phyloP scores from a whole-genome alignment of 1,284 basidiomycete genomes.

The Crepidotus sp. region DNA sequence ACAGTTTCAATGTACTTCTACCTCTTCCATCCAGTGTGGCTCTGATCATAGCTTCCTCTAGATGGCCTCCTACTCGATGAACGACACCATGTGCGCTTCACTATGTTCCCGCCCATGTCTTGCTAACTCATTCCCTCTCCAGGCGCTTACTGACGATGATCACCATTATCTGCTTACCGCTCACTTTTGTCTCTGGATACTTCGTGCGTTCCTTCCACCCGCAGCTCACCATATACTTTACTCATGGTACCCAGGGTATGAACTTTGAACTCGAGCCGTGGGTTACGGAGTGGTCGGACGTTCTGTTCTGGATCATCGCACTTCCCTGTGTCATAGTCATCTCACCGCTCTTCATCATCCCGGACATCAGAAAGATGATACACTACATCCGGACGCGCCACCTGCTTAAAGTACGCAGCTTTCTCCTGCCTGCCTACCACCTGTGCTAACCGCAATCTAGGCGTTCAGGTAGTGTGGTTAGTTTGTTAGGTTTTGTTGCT shows the following conservation, averaged over 20 bases:
- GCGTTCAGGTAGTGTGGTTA: background rate
- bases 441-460: background rate
- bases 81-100: conserved; percentile 45
- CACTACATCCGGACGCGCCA: conserved; percentile 34
- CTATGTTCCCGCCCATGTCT: background rate
- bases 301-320: conserved; percentile 54
- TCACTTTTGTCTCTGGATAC: conserved; percentile 63
- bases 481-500: background rate
- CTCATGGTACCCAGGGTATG: conserved; percentile 43
- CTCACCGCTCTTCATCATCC: conserved; percentile 44
- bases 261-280: conserved; percentile 46
- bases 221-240: background rate
- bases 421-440: background rate
- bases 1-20: conserved; percentile 50
- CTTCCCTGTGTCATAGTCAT: conserved; percentile 50
- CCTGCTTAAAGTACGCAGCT: conserved; percentile 6
- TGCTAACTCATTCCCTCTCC: background rate
- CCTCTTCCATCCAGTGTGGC: conserved; percentile 1
- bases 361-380: conserved; percentile 39
- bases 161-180: conserved; percentile 61
- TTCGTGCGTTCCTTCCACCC: conserved; percentile 31
- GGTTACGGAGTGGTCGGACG: conserved; percentile 31
- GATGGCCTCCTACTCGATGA: conserved; percentile 65
- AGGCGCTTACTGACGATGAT: conserved; percentile 41
- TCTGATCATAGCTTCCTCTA: conserved; percentile 20